Percentiles rank a stretch among this genome's conserved stretches.
phyloP scores from a whole-genome alignment of 2,329 filamentous ascomycete genomes.

The Lasiodiplodia sp. region DNA sequence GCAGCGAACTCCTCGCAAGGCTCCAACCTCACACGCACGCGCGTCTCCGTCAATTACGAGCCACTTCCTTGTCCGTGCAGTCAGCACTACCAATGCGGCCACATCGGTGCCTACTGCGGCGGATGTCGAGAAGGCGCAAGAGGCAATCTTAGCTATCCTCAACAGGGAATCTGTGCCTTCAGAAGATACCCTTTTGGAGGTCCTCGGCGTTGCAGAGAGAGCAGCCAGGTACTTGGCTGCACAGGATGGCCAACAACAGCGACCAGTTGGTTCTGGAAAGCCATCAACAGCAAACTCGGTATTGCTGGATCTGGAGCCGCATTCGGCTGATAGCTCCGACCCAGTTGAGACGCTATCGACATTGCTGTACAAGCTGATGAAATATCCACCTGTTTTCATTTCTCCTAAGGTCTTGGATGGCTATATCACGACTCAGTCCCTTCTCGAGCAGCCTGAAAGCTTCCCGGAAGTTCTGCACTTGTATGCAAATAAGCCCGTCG shows the following conservation, averaged over 20 bases:
- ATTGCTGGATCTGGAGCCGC: conserved; percentile 12
- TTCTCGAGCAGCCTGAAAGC: conserved; percentile 75
- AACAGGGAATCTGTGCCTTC: conserved; percentile 17
- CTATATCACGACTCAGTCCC: conserved; percentile 79
- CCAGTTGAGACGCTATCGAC: conserved; percentile 55
- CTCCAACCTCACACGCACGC: not conserved
- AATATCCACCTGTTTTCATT: conserved; percentile 80
- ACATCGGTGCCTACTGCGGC: not conserved
- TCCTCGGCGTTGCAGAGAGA: conserved; percentile 1
- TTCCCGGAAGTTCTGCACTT: conserved; percentile 82
- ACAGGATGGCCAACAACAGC: not conserved
- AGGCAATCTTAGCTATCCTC: conserved; percentile 15
- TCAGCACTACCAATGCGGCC: not conserved
- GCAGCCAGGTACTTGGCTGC: conserved; percentile 3
- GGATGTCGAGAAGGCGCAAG: conserved; percentile 1
- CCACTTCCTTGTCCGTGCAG: not conserved
- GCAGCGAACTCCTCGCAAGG: not conserved
- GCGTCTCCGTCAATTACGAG: not conserved
- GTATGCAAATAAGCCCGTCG: conserved; percentile 83
- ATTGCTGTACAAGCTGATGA: conserved; percentile 73
- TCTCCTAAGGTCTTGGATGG: conserved; percentile 72
- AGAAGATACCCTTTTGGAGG: conserved; percentile 20
- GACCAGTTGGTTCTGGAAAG: not conserved
- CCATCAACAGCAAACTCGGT: conserved; percentile 3
- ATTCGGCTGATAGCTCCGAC: not conserved